These are phyloP conservation scores for Metarhizium album DNA, from an alignment of 2,329 filamentous ascomycete species.

Conservation along the genomic window DNA sequence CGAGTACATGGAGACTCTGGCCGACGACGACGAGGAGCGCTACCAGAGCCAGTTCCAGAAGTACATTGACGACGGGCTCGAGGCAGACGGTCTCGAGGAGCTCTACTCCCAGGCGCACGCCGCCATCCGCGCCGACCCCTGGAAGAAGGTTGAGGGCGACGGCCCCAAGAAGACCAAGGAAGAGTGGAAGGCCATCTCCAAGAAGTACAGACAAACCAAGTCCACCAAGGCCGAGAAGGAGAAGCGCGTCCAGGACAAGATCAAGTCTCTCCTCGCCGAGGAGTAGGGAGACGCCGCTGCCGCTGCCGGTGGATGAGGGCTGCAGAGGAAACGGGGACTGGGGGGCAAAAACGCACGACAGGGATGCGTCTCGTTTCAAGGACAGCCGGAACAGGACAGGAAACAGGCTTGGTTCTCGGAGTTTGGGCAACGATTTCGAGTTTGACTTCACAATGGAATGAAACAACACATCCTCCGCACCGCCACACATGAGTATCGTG, in stretches of 20 bases:
- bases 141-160: conserved; percentile 74
- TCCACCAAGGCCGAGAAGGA: conserved; percentile 75
- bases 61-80: conserved; percentile 94
- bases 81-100: conserved; percentile 95
- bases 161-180: conserved; percentile 93
- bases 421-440: conserved; percentile 25
- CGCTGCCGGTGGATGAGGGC: neutral
- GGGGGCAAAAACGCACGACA: too few species aligned
- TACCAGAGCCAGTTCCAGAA: conserved; percentile 97
- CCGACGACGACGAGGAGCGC: conserved; percentile 99
- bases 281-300: conserved; percentile 18
- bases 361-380: neutral
- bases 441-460: conserved; percentile 23
- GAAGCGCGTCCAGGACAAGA: conserved; percentile 79
- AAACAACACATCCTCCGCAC: conserved; percentile 23
- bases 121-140: conserved; percentile 94
- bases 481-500: neutral
- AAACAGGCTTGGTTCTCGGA: conserved; percentile 25
- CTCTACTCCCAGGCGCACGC: conserved; percentile 91
- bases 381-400: conserved; percentile 2
- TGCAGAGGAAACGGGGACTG: neutral
- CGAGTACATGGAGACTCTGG: conserved; percentile 99
- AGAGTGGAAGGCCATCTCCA: conserved; percentile 88
- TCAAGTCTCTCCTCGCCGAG: conserved; percentile 62
- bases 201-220: conserved; percentile 76